phyloP scores from a whole-genome alignment of 1,284 basidiomycete species.

The Paramarasmius palmivorus region DNA sequence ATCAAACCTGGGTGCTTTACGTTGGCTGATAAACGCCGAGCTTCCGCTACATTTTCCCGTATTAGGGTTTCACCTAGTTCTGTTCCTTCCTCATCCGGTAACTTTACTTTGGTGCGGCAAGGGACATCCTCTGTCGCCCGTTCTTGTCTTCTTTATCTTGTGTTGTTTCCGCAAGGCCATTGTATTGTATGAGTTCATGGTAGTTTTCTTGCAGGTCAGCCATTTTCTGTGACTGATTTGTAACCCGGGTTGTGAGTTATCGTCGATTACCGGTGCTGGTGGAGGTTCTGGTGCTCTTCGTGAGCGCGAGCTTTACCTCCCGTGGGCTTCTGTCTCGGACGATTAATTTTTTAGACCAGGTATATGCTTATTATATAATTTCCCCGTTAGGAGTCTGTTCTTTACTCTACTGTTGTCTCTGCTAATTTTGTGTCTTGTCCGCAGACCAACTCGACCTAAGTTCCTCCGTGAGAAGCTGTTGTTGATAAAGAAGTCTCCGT shows the following conservation, averaged over 20 bases:
- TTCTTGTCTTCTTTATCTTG: not conserved
- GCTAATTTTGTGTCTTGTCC: slow-evolving; percentile 5
- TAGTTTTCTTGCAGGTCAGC: slow-evolving; percentile 16
- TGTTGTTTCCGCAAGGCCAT: not conserved
- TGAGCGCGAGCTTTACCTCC: slow-evolving; percentile 17
- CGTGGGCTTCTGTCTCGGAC: slow-evolving; percentile 16
- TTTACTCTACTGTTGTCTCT: slow-evolving; percentile 10
- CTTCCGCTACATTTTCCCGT: not conserved
- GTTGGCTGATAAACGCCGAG: slow-evolving; percentile 1
- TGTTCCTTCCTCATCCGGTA: not conserved
- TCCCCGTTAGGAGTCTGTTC: slow-evolving; percentile 23
- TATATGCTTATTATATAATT: slow-evolving; percentile 23
- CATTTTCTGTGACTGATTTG: slow-evolving; percentile 14
- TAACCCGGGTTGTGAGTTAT: not conserved
- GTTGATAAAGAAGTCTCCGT: slow-evolving; percentile 1
- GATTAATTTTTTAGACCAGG: slow-evolving; percentile 25
- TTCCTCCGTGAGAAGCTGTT: slow-evolving; percentile 4
- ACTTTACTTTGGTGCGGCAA: not conserved
- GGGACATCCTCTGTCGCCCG: not conserved
- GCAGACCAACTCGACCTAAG: slow-evolving; percentile 8
- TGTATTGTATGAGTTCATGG: slow-evolving; percentile 18
- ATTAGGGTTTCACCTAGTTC: not conserved
- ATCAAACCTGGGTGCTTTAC: slow-evolving; percentile 15
- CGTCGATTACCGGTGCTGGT: not conserved
- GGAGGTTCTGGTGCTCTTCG: not conserved